These are phyloP conservation scores for Magnusiomyces sp. DNA, from an alignment of 1,139 yeast genomes.

Conservation along the genomic window DNA sequence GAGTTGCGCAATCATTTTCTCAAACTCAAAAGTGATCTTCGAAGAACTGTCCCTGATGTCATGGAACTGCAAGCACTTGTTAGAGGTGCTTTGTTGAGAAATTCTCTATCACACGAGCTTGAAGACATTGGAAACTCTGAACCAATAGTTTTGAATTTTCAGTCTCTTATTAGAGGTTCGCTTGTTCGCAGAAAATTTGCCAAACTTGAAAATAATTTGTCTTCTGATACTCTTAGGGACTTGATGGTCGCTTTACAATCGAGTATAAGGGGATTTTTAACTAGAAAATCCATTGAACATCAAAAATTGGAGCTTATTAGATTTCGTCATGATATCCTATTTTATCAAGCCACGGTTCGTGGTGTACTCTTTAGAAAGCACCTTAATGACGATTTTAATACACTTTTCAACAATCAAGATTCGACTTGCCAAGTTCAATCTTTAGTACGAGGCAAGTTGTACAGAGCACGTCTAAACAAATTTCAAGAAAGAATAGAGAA, in stretches of 20 bases:
- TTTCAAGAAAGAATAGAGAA: conserved; percentile 45
- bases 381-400: conserved; percentile 30
- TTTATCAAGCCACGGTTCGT: conserved; percentile 37
- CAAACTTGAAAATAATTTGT: neutral
- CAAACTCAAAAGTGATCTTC: neutral
- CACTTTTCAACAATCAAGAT: conserved; percentile 35
- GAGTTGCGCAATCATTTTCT: neutral
- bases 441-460: conserved; percentile 38
- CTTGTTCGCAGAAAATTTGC: conserved; percentile 13
- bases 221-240: conserved; percentile 19
- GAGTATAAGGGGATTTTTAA: conserved; percentile 26
- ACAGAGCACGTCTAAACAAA: conserved; percentile 34
- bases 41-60: conserved; percentile 14
- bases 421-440: conserved; percentile 43
- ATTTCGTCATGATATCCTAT: conserved; percentile 22
- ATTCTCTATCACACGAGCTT: conserved; percentile 1
- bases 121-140: conserved; percentile 1
- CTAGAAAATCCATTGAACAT: conserved; percentile 19
- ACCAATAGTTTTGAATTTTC: conserved; percentile 11
- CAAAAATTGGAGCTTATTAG: conserved; percentile 10
- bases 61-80: conserved; percentile 40
- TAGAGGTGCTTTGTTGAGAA: conserved; percentile 34
- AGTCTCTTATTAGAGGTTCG: conserved; percentile 18
- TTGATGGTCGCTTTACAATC: conserved; percentile 29
- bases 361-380: conserved; percentile 44